Conservation (phyloP, 1,284 basidiomycete genomes). For the Exobasidium cylindrosporum region DNA sequence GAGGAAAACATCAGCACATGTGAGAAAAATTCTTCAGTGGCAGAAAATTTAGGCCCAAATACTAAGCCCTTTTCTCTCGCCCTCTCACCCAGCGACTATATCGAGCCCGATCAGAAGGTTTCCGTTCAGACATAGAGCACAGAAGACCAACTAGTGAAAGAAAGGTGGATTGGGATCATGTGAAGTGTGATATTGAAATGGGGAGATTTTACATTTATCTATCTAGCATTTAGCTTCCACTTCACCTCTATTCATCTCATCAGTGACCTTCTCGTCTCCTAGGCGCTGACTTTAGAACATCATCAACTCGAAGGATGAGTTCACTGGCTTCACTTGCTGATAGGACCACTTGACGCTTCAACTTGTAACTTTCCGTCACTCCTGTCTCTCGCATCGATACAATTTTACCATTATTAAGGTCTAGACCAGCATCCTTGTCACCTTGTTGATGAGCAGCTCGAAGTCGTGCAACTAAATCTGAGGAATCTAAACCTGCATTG, state of each 20-base stretch:
- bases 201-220: no score
- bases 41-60: not conserved
- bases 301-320: conserved; percentile 87
- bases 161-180: no score
- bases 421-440: conserved; percentile 76
- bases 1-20: conserved; percentile 43
- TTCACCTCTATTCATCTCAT: not conserved
- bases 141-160: no score
- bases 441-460: conserved; percentile 94
- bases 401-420: conserved; percentile 81
- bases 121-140: conserved; percentile 30
- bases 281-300: conserved; percentile 63
- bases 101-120: conserved; percentile 48
- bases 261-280: conserved; percentile 62
- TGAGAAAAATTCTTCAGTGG: conserved; percentile 19
- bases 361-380: conserved; percentile 92
- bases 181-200: no score
- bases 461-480: conserved; percentile 86
- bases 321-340: conserved; percentile 95
- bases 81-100: conserved; percentile 32
- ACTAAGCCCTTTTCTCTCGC: not conserved
- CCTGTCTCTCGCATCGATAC: conserved; percentile 85
- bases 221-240: no score
- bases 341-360: conserved; percentile 90
- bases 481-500: conserved; percentile 95